Evolutionary conservation across 257 asterid species (phyloP).

Genomic region (Fraxinus excelsior): DNA sequence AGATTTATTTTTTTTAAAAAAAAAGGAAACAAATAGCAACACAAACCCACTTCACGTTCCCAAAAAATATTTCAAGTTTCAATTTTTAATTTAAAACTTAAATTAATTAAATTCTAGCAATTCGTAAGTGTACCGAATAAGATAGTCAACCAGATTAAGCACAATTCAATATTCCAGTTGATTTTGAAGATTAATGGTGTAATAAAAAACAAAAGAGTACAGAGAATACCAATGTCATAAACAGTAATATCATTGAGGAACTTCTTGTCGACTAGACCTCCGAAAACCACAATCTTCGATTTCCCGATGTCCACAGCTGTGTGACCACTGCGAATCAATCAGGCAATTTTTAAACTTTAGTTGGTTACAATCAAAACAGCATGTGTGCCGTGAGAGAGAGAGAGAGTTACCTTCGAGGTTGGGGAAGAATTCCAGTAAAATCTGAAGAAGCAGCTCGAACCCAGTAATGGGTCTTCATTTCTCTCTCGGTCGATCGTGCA

Average conservation of each 20-base stretch:
- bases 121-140: background rate
- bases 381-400: background rate
- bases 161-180: background rate
- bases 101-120: background rate
- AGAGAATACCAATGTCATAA: constrained; percentile 72
- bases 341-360: background rate
- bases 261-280: constrained; percentile 82
- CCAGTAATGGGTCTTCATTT: constrained; percentile 80
- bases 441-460: constrained; percentile 82
- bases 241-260: constrained; percentile 76
- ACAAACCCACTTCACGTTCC: background rate
- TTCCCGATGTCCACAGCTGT: constrained; percentile 89
- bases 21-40: background rate
- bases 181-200: background rate
- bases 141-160: background rate
- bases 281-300: constrained; percentile 83
- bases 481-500: constrained; percentile 11
- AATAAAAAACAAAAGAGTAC: background rate
- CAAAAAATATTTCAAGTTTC: background rate
- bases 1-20: no score
- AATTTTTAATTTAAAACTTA: background rate
- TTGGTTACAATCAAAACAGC: background rate
- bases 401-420: constrained; percentile 69
- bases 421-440: constrained; percentile 74
- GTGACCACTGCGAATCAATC: constrained; percentile 67